phyloP scores from a whole-genome alignment of 495 filamentous ascomycete species.

The Penicillium herquei region DNA sequence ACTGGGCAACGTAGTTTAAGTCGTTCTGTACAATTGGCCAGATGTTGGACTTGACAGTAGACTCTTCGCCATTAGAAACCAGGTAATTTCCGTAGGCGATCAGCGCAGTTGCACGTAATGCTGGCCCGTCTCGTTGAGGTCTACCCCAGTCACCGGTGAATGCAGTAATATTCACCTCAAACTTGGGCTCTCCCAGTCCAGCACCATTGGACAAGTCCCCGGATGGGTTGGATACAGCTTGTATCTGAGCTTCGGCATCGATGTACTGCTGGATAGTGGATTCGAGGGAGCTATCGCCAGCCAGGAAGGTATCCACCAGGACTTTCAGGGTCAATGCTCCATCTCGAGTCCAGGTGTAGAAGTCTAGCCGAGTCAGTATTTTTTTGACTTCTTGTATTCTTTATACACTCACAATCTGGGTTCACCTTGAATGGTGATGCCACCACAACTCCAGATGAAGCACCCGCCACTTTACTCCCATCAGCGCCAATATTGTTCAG shows the following conservation, averaged over 20 bases:
- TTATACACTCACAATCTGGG: conserved; percentile 49
- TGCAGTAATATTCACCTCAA: conserved; percentile 49
- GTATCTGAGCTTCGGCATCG: conserved; percentile 52
- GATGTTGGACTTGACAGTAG: conserved; percentile 36
- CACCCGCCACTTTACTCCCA: conserved; percentile 44
- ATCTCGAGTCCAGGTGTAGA: conserved; percentile 64
- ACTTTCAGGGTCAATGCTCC: conserved; percentile 54
- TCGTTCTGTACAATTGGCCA: conserved; percentile 60
- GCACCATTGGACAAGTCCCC: conserved; percentile 49
- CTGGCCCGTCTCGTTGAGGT: conserved; percentile 62
- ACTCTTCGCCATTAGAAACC: conserved; percentile 38
- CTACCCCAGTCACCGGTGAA: conserved; percentile 60
- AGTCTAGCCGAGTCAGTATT: conserved; percentile 36
- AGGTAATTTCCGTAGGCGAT: conserved; percentile 38
- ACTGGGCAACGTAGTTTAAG: conserved; percentile 64
- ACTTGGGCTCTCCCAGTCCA: conserved; percentile 64
- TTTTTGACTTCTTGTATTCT: no score
- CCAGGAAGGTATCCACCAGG: conserved; percentile 50
- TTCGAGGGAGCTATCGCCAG: conserved; percentile 44
- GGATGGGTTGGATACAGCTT: conserved; percentile 38
- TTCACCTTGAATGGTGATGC: conserved; percentile 54
- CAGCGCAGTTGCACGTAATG: conserved; percentile 38
- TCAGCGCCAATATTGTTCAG: conserved; percentile 59
- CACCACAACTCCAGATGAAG: conserved; percentile 50
- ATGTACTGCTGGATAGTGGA: conserved; percentile 55